phyloP scores from a whole-genome alignment of 1,284 basidiomycete species.

The Boletus albobrunnescens region DNA sequence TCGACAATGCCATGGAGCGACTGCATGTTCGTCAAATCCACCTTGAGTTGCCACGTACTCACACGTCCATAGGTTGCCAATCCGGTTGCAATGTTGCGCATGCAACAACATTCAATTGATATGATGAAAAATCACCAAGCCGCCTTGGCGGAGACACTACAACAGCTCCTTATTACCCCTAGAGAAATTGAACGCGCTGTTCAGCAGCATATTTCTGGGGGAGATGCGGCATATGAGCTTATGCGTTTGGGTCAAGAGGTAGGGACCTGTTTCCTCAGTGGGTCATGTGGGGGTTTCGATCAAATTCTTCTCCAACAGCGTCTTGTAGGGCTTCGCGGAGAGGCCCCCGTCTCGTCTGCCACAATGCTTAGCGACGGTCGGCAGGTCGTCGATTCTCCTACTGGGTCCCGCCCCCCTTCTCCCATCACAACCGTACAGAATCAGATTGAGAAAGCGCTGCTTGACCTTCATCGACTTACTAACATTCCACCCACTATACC shows the following conservation, averaged over 20 bases:
- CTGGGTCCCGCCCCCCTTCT: conserved; percentile 21
- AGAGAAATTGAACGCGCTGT: conserved; percentile 37
- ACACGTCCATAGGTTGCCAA: conserved; percentile 33
- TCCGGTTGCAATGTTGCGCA: conserved; percentile 31
- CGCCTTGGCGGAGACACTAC: conserved; percentile 37
- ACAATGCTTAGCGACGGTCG: conserved; percentile 21
- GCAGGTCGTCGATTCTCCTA: conserved; percentile 25
- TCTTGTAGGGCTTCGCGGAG: conserved; percentile 24
- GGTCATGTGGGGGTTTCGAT: neutral
- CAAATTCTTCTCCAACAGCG: conserved; percentile 25
- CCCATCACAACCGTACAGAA: conserved; percentile 35
- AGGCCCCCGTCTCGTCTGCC: neutral
- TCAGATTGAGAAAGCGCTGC: conserved; percentile 41
- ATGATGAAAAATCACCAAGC: conserved; percentile 33
- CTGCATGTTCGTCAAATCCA: conserved; percentile 37
- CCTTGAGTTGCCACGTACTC: neutral
- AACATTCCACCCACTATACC: conserved; percentile 50
- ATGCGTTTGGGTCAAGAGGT: conserved; percentile 52
- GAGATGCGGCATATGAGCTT: conserved; percentile 40
- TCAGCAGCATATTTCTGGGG: conserved; percentile 39
- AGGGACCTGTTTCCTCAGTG: conserved; percentile 1
- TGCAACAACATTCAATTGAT: conserved; percentile 37
- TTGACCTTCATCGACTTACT: conserved; percentile 45
- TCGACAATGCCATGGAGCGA: conserved; percentile 39
- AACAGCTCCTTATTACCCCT: conserved; percentile 36